Evolutionary conservation across 495 filamentous ascomycete genomes (phyloP), one percentile per base, ranked within the genome.

Genomic region (Filosporella fistucella): DNA sequence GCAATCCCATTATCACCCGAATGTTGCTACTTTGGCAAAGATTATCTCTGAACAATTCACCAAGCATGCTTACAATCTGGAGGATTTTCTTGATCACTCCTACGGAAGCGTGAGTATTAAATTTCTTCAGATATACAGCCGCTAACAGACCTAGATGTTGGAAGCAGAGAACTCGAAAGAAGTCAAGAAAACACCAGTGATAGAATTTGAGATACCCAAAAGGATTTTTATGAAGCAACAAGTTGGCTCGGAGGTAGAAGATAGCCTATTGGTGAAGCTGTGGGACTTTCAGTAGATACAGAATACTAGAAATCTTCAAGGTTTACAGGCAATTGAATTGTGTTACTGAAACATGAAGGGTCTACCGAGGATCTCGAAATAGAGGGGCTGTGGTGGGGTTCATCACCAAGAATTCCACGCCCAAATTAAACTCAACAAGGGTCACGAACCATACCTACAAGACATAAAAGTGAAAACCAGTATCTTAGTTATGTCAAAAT

Each of bases 11-110:
- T 97, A 93, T 67, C 94, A 99, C 63, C 94, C 94, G 28, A 97
- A 96, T 61, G 90, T 99, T 28, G 90, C 91, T 2, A 90, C 91
- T 4, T 83, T 97, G 48, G 87, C 89, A 21, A 90, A 86, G 65
- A 95, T 99, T 47, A 82, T 99, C 47, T 86, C 86, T 20, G 89
- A 99, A 71, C 93, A 96, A 66, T 99, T 97, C 65, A 97, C 91
- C 3, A 99, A 97, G 71, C 84, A 89, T 63, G 70, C 80, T 10
- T 99, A 96, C 65, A 87, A 84, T 52, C 58, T 95, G 14, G 94
- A 99, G 58, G 94, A 99, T 57, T 99, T 99, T 67, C 67, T 97
- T 43, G 94, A 97, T 62, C 89, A 96, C 66, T 90, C 86, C 4
- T 97, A 97, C 66, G 79, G 75, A 53, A 89, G 84, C 56, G 85